Conservation (phyloP, 78 protist genomes). For the Cavenderia fasciculata region DNA sequence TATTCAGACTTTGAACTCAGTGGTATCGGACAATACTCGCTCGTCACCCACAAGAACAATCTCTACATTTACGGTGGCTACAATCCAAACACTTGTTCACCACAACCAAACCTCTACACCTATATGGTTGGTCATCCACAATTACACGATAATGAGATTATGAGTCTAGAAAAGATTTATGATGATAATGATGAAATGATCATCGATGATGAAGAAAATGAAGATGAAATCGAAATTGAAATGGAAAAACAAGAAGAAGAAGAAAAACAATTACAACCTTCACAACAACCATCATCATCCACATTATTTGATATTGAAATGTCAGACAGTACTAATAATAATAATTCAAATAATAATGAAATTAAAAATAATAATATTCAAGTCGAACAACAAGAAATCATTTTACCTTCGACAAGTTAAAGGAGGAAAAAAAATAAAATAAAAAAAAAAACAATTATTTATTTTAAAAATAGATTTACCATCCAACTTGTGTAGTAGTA, state of each 20-base stretch:
- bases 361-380: too few species aligned
- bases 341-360: not conserved
- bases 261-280: not conserved
- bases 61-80: conserved; percentile 63
- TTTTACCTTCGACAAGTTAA: too few species aligned
- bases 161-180: conserved; percentile 16
- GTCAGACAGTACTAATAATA: not conserved
- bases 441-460: too few species aligned
- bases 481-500: too few species aligned
- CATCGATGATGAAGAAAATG: too few species aligned
- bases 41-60: conserved; percentile 39
- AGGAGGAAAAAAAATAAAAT: too few species aligned
- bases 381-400: too few species aligned
- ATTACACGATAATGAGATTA: conserved; percentile 1
- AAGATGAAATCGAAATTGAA: too few species aligned
- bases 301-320: not conserved
- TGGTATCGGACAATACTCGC: conserved; percentile 71
- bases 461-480: too few species aligned
- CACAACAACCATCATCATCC: not conserved
- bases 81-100: conserved; percentile 50
- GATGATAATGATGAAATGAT: not conserved
- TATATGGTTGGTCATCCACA: conserved; percentile 45
- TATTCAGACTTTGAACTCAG: conserved; percentile 40
- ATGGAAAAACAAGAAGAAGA: too few species aligned
- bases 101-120: conserved; percentile 71